phyloP scores from a whole-genome alignment of 345 rosid species.

The Linum trigynum region DNA sequence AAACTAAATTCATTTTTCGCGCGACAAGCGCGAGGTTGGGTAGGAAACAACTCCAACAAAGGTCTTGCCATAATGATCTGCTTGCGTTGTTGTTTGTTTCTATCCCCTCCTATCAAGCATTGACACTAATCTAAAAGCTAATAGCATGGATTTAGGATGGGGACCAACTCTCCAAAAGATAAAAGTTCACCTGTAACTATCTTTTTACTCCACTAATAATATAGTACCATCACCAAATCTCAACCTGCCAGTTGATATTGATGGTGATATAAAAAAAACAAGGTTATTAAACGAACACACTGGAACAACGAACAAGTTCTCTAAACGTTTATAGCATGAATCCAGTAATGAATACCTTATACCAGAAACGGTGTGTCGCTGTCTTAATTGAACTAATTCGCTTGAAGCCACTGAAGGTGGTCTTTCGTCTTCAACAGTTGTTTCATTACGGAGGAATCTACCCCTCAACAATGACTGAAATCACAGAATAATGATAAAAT shows the following conservation, averaged over 20 bases:
- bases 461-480: conserved; percentile 88
- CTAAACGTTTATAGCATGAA: conserved; percentile 3
- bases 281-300: not conserved
- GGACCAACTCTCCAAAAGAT: too few relatives aligned
- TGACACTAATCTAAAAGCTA: not conserved
- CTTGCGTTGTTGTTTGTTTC: not conserved
- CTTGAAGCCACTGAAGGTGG: conserved; percentile 68
- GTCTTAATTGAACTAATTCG: conserved; percentile 85
- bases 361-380: conserved; percentile 84
- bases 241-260: not conserved
- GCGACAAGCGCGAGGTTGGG: not conserved
- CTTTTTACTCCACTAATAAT: not conserved
- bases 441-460: conserved; percentile 86
- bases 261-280: conserved; percentile 3
- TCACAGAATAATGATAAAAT: not conserved
- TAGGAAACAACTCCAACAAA: not conserved
- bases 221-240: not conserved
- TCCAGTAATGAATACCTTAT: conserved; percentile 48
- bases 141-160: too few relatives aligned
- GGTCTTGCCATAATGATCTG: not conserved
- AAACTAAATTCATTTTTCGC: not conserved
- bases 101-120: too few relatives aligned
- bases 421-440: conserved; percentile 67
- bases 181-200: too few relatives aligned
- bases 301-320: not conserved